Evolutionary conservation across 2,329 filamentous ascomycete species (phyloP), one percentile per base, ranked within the genome.

Genomic region (Fusarium oligoseptatum): DNA sequence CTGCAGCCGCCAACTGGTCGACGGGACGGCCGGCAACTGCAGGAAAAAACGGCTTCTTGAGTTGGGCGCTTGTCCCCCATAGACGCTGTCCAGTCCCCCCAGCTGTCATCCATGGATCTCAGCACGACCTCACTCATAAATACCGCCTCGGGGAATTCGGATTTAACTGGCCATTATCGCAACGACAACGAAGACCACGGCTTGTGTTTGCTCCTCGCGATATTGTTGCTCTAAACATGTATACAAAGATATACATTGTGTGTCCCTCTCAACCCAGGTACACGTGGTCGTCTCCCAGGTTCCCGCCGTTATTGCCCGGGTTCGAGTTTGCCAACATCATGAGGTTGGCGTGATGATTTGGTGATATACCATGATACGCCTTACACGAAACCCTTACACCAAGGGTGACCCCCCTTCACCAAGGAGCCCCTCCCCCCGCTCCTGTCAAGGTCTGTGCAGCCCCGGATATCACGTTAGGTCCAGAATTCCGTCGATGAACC

Each of bases 1-100:
- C 24, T 65, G 52, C 62, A 48, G 36, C 27, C 34, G 52, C 50
- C 60, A 52, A 73, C 67, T 71, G 68, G 70, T 43, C 57, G 48
- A 64, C 43, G 45, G 57, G 15, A n/a, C 36, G 10, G 17, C 29
- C 45, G 61, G 22, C 50, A 34, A 9, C 36, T 62, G 32, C 36
- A 27, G 29, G 36, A 15, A 20, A 55, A 32, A 55, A 34, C 29
- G 29, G 50, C 50, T 34, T 34, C 50, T 55, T 32, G 32, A 58
- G 56, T 17, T 58, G 34, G 58, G 27, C n/a, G 12, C 17, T 14
- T 29, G 36, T 45, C 37, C n/a, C 32, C 32, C 32, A 14, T 14
- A 12, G 32, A 34, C 12, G 32, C 32, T 34, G 11, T 34, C 32
- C 9, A 27, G 45, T n/a, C 24, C 48, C 48, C 45, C 45, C 24